These are phyloP conservation scores for Bipolaris gigantea DNA, from an alignment of 2,329 filamentous ascomycete genomes.

Conservation along the genomic window DNA sequence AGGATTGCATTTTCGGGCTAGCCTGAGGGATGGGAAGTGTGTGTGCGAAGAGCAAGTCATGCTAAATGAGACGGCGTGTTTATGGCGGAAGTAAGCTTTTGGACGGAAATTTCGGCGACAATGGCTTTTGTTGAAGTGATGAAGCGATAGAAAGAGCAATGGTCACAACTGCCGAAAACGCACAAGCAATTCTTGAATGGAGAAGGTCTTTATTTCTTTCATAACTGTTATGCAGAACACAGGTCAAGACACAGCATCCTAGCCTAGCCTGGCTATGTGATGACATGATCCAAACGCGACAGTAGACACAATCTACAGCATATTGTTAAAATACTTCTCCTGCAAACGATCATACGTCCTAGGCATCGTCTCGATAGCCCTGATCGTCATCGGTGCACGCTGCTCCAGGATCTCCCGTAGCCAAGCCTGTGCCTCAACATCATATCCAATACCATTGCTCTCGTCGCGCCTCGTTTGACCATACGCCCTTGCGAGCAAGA, in stretches of 20 bases:
- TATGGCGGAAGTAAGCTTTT: no score
- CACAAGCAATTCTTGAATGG: background rate
- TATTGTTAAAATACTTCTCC: constrained; percentile 25
- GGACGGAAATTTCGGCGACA: no score
- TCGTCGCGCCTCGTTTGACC: constrained; percentile 42
- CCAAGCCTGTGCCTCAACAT: constrained; percentile 24
- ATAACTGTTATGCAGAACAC: background rate
- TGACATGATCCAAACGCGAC: background rate
- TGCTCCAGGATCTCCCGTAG: constrained; percentile 35
- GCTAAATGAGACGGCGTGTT: no score
- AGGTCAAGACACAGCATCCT: background rate
- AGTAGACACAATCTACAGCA: background rate
- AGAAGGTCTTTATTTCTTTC: background rate
- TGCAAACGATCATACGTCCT: constrained; percentile 39
- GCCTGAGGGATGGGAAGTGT: no score
- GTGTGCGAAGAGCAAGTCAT: no score
- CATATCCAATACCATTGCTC: constrained; percentile 31
- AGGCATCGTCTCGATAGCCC: constrained; percentile 52
- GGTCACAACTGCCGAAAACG: background rate
- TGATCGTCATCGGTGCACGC: constrained; percentile 45
- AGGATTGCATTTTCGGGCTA: no score
- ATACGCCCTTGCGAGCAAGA: constrained; percentile 46
- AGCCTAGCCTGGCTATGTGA: no score
- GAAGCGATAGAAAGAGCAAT: no score
- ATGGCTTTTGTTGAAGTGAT: no score